These are phyloP conservation scores for Vicia villosa DNA, from an alignment of 306 rosid genomes.

Conservation along the genomic window DNA sequence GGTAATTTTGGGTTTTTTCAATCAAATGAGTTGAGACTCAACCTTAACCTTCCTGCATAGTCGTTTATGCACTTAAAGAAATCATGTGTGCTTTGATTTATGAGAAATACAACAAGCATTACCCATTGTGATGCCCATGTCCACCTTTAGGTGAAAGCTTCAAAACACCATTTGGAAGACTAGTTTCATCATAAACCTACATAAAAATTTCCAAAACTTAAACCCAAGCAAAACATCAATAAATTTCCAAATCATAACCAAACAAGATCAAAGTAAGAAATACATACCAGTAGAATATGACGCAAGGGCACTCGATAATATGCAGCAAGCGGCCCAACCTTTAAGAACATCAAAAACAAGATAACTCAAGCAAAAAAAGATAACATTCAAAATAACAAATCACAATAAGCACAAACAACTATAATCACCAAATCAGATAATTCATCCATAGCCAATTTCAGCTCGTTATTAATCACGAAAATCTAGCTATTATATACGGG, in stretches of 20 bases:
- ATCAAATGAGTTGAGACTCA: too few species aligned
- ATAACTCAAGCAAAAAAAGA: conserved; percentile 27
- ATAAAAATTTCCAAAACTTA: conserved; percentile 27
- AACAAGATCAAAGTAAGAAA: conserved; percentile 18
- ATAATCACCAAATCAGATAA: conserved; percentile 16
- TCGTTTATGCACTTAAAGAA: too few species aligned
- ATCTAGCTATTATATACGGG: conserved; percentile 1
- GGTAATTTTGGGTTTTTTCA: too few species aligned
- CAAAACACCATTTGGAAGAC: conserved; percentile 90
- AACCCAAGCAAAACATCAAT: conserved; percentile 5
- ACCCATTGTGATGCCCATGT: conserved; percentile 99
- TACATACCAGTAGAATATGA: conserved; percentile 74
- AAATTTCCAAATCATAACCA: not conserved
- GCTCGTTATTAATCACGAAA: not conserved
- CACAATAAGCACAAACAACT: not conserved
- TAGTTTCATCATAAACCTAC: conserved; percentile 92
- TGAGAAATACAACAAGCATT: conserved; percentile 39
- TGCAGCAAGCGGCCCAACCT: conserved; percentile 98
- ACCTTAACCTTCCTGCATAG: too few species aligned
- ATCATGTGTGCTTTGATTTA: too few species aligned
- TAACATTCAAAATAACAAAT: not conserved
- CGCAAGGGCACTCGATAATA: conserved; percentile 88
- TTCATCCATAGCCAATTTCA: conserved; percentile 21
- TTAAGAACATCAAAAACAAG: conserved; percentile 26
- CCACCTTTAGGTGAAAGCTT: conserved; percentile 88